phyloP scores from a whole-genome alignment of 441 rosid species.

The Pelargonium cotyledonis region DNA sequence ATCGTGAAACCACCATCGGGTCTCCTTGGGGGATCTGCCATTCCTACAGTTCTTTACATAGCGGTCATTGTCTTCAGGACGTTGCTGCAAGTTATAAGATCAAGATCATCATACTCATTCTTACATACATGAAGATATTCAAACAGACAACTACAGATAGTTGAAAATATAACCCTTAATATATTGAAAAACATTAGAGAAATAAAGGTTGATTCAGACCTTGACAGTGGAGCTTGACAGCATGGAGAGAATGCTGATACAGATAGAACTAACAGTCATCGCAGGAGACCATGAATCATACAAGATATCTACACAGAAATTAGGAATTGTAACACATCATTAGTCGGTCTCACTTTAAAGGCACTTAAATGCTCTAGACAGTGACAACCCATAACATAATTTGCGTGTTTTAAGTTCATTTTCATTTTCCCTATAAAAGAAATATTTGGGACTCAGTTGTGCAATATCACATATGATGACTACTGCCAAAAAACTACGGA shows the following conservation, averaged over 20 bases:
- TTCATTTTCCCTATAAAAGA: no score
- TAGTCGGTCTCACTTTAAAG: slow-evolving; percentile 15
- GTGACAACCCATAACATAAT: background rate
- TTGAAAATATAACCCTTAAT: background rate
- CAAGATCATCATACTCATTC: slow-evolving; percentile 15
- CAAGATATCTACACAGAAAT: slow-evolving; percentile 59
- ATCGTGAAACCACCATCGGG: slow-evolving; percentile 98
- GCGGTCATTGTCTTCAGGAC: slow-evolving; percentile 95
- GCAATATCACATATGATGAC: no score
- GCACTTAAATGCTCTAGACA: slow-evolving; percentile 9
- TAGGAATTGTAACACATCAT: slow-evolving; percentile 13
- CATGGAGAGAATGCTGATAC: slow-evolving; percentile 99
- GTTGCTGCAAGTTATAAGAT: slow-evolving; percentile 60
- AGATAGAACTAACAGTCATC: slow-evolving; percentile 94
- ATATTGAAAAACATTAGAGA: background rate
- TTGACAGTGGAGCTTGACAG: slow-evolving; percentile 91
- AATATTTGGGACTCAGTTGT: no score
- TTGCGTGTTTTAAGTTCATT: no score
- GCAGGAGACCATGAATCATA: slow-evolving; percentile 99
- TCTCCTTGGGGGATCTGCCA: slow-evolving; percentile 97
- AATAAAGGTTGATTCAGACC: slow-evolving; percentile 38
- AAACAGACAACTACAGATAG: no score
- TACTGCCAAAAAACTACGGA: background rate
- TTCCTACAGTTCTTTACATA: slow-evolving; percentile 93
- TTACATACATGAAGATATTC: background rate